Evolutionary conservation across 2,329 filamentous ascomycete species (phyloP).

Genomic region (Penicillium sp.): DNA sequence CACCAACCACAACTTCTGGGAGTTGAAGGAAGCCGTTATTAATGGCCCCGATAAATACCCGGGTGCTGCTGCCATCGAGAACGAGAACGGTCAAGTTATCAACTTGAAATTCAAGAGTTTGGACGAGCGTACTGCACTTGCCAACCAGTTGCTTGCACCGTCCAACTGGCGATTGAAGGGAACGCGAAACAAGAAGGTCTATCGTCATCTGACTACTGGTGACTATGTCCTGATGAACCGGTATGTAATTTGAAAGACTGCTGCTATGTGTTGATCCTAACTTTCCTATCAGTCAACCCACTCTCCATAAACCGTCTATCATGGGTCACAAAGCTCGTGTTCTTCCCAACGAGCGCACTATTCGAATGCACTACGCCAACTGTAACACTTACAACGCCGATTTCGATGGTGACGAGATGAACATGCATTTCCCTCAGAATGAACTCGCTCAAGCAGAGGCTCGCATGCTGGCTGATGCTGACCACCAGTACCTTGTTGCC

Average conservation of each 20-base stretch:
- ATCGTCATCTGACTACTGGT: constrained; percentile 92
- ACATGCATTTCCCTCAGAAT: constrained; percentile 99
- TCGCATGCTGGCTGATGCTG: constrained; percentile 89
- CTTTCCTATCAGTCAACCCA: constrained; percentile 65
- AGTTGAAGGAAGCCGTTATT: constrained; percentile 92
- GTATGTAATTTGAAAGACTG: neutral
- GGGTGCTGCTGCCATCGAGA: constrained; percentile 90
- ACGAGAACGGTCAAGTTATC: constrained; percentile 89
- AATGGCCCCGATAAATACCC: constrained; percentile 95
- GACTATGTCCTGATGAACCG: constrained; percentile 99
- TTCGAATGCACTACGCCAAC: constrained; percentile 99
- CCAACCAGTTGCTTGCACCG: constrained; percentile 88
- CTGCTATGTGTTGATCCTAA: neutral
- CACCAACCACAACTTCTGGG: constrained; percentile 94
- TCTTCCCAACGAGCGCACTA: constrained; percentile 89
- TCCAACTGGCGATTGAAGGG: constrained; percentile 73
- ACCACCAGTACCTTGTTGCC: constrained; percentile 93
- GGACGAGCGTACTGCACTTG: constrained; percentile 84
- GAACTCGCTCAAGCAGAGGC: constrained; percentile 93
- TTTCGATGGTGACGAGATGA: constrained; percentile 99
- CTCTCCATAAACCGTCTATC: constrained; percentile 96
- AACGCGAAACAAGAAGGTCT: constrained; percentile 89
- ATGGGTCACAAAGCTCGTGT: constrained; percentile 97
- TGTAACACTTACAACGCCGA: constrained; percentile 99
- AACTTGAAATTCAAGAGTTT: constrained; percentile 83